These are phyloP conservation scores for Nicotiana rustica DNA, from an alignment of 305 asterid genomes.

Conservation along the genomic window DNA sequence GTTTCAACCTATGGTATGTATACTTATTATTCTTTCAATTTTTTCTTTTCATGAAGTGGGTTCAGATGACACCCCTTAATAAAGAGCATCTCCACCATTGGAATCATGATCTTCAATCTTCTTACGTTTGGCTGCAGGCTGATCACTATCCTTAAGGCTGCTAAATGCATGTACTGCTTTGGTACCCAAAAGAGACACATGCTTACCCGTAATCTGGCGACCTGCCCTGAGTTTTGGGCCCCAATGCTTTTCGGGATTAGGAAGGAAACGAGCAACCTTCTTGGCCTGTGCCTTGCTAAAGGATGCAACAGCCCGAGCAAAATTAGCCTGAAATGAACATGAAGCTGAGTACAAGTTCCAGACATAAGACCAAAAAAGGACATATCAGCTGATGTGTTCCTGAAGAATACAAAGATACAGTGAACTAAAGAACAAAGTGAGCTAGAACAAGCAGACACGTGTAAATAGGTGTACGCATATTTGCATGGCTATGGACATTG, in stretches of 20 bases:
- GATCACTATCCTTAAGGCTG: slow-evolving; percentile 48
- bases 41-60: background rate
- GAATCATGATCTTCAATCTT: slow-evolving; percentile 51
- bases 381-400: background rate
- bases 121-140: slow-evolving; percentile 81
- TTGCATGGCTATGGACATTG: background rate
- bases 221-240: slow-evolving; percentile 98
- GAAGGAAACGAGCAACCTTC: slow-evolving; percentile 89
- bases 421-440: slow-evolving; percentile 4
- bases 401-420: background rate
- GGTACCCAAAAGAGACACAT: slow-evolving; percentile 77
- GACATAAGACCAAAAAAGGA: background rate
- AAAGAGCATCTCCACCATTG: background rate
- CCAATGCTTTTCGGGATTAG: slow-evolving; percentile 93
- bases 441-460: background rate
- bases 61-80: slow-evolving; percentile 41
- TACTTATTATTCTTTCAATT: too few species aligned
- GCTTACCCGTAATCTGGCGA: slow-evolving; percentile 79
- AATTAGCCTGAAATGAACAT: slow-evolving; percentile 69
- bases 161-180: slow-evolving; percentile 62
- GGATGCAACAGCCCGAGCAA: slow-evolving; percentile 85
- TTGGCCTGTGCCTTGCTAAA: slow-evolving; percentile 93
- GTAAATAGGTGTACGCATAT: background rate
- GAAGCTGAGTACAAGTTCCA: slow-evolving; percentile 1
- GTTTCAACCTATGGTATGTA: too few species aligned